Conservation (phyloP, 371 early-diverging fungal genomes). For the Umbelopsis sp. region DNA sequence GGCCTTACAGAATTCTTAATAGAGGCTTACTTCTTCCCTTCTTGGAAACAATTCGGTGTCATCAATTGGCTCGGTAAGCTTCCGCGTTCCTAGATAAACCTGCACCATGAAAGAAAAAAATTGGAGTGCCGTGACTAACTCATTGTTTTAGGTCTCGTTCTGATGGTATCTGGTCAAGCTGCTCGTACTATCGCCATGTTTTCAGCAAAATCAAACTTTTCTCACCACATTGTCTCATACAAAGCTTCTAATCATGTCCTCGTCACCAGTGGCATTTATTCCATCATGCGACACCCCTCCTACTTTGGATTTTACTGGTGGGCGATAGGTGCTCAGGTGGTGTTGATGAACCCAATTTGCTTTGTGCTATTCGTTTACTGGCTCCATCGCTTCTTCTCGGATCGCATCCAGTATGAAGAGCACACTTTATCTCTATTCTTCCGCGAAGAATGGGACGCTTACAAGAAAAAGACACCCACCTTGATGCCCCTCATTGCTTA, state of each 20-base stretch:
- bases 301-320: conserved; percentile 91
- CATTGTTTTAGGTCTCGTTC: conserved; percentile 49
- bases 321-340: conserved; percentile 74
- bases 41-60: conserved; percentile 55
- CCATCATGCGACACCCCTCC: conserved; percentile 85
- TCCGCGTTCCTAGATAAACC: too few relatives aligned
- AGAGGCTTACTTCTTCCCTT: conserved; percentile 68
- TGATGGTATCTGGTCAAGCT: conserved; percentile 67
- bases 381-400: conserved; percentile 71
- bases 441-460: conserved; percentile 65
- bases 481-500: conserved; percentile 48
- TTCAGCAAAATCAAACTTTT: conserved; percentile 80
- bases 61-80: conserved; percentile 58
- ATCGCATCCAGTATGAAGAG: conserved; percentile 82
- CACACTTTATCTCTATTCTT: conserved; percentile 73
- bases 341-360: conserved; percentile 77
- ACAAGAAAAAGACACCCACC: conserved; percentile 46
- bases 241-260: conserved; percentile 72
- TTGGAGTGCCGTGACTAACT: too few relatives aligned
- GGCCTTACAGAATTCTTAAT: conserved; percentile 74
- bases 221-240: conserved; percentile 70
- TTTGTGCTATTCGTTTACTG: conserved; percentile 62
- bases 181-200: conserved; percentile 80
- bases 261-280: conserved; percentile 80
- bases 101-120: too few relatives aligned